Evolutionary conservation across 2,329 filamentous ascomycete species (phyloP), one percentile per base, ranked within the genome.

Genomic region (Paracoccidioides lutzii): DNA sequence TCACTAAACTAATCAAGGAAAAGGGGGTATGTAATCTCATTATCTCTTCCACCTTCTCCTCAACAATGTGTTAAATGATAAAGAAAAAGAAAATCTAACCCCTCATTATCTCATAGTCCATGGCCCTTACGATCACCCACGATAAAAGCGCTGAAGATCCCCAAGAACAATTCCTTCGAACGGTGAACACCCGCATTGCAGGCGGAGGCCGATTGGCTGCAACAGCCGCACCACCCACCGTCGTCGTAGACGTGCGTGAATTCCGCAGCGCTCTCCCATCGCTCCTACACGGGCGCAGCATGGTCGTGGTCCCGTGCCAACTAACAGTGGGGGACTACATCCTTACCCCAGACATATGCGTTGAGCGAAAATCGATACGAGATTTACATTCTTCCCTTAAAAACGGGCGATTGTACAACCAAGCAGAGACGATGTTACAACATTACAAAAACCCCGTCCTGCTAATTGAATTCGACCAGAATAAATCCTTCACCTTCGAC

Each of bases 271-370:
- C 88, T 0, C 78, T 98, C 0, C 91, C 93, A 0, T 95, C 90
- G 1, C 79, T 98, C 3, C 78, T 97, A 2, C 91, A 98, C 69
- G 93, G 88, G 0, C 85, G 88, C 53, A 88, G 82, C 63, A 91
- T 96, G 76, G 77, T 90, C 38, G 83, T 97, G 45, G 85, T 97
- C 0, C 93, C 93, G 1, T 96, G 91, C 71, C 94, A 95, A 81
- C 76, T 98, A 58, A 98, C 91, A 0, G 91, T 98, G 0, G 93
- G 89, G 60, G 93, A 98, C 73, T 98, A 98, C 71, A 85, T 98
- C 59, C 78, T 98, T 44, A 93, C 88, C 1, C 91, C 91, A 0
- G 81, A 83, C 61, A 93, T 97, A 61, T 95, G 90, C 71, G 81
- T 98, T 37, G 93, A 98, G 74, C 87, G 93, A 50, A 98, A 98